Percentiles rank a stretch among this genome's conserved stretches.
Conservation (phyloP, 2,329 filamentous ascomycete genomes). For the Colletotrichum tabaci region DNA sequence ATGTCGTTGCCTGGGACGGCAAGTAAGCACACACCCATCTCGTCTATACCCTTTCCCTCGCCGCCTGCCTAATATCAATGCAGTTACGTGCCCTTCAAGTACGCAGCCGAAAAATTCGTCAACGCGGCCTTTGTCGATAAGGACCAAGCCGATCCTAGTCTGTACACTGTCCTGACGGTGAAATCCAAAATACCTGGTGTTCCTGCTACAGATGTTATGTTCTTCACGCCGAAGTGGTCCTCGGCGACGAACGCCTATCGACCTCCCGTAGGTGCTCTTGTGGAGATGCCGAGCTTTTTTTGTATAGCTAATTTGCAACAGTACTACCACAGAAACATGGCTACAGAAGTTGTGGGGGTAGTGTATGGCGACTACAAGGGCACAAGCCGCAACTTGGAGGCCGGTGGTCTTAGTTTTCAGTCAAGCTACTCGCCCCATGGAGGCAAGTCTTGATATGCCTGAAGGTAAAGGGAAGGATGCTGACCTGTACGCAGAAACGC, state of each 20-base stretch:
- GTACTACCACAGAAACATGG: constrained; percentile 72
- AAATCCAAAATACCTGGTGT: constrained; percentile 67
- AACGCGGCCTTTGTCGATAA: constrained; percentile 69
- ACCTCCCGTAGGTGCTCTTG: constrained; percentile 55
- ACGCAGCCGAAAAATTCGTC: constrained; percentile 68
- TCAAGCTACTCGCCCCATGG: constrained; percentile 51
- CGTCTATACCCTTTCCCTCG: constrained; percentile 53
- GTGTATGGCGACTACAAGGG: constrained; percentile 52
- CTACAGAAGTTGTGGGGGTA: constrained; percentile 65
- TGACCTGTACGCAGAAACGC: constrained; percentile 37
- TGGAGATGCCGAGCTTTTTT: not conserved
- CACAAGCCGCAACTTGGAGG: constrained; percentile 48
- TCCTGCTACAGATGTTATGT: constrained; percentile 72
- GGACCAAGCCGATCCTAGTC: constrained; percentile 75
- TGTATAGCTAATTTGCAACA: constrained; percentile 35
- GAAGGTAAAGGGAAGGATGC: constrained; percentile 27
- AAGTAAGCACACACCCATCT: constrained; percentile 63
- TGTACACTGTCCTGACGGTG: constrained; percentile 74
- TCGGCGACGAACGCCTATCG: constrained; percentile 71
- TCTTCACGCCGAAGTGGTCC: constrained; percentile 75
- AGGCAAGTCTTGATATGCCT: constrained; percentile 14
- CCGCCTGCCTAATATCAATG: not conserved
- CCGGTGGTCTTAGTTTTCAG: constrained; percentile 50
- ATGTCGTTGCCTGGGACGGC: constrained; percentile 78
- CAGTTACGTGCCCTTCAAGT: constrained; percentile 59